A percentile compares a stretch with the other conserved stretches of the same genome.
phyloP scores from a whole-genome alignment of 495 filamentous ascomycete species.

The Lophium mytilinum region DNA sequence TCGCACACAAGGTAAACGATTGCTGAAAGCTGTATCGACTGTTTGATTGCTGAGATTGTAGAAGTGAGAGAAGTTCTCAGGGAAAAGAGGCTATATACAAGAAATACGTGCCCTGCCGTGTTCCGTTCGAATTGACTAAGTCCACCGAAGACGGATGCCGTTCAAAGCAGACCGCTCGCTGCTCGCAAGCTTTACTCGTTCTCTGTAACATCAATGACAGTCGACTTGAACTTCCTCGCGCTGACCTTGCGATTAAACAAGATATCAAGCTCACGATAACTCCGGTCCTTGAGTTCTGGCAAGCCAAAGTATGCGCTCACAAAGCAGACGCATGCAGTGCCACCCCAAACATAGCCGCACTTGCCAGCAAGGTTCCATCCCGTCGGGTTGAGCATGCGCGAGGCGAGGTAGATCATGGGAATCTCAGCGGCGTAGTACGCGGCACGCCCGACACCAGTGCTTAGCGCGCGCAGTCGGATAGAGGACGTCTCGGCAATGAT shows the following conservation, averaged over 20 bases:
- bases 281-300: slow-evolving; percentile 45
- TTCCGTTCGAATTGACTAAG: no score
- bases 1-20: no score
- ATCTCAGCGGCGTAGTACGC: slow-evolving; percentile 47
- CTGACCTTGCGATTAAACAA: slow-evolving; percentile 46
- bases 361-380: slow-evolving; percentile 41
- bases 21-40: no score
- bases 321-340: slow-evolving; percentile 31
- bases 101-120: no score
- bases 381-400: slow-evolving; percentile 43
- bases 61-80: no score
- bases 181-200: slow-evolving; percentile 33
- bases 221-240: slow-evolving; percentile 48
- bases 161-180: no score
- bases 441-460: slow-evolving; percentile 48
- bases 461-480: slow-evolving; percentile 48
- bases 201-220: slow-evolving; percentile 43
- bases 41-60: no score
- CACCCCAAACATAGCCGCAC: slow-evolving; percentile 46
- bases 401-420: slow-evolving; percentile 46
- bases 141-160: no score
- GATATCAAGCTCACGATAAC: slow-evolving; percentile 47
- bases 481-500: slow-evolving; percentile 53
- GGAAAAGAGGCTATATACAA: no score
- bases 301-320: slow-evolving; percentile 24